Percentiles rank a stretch among this genome's conserved stretches.
These are phyloP conservation scores for Uronychia binucleata DNA, from an alignment of 73 alveolate species.

Conservation along the genomic window DNA sequence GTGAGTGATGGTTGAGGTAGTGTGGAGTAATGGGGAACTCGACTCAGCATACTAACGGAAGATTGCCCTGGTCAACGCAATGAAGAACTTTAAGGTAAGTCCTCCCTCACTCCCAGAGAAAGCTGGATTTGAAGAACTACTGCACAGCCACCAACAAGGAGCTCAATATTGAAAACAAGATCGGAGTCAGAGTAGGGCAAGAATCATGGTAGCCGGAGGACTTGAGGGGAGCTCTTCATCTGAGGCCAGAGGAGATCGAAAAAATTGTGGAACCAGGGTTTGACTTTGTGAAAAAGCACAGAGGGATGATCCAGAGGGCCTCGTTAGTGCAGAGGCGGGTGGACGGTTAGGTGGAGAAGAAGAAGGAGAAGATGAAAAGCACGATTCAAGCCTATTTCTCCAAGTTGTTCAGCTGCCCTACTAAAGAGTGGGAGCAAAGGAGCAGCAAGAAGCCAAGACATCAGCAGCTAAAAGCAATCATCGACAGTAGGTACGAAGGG, in stretches of 20 bases:
- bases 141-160: slow-evolving; percentile 1
- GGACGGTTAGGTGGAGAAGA: background rate
- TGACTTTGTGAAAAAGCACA: background rate
- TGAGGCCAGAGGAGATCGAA: background rate
- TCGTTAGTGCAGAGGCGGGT: background rate
- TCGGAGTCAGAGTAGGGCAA: background rate
- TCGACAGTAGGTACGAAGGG: background rate
- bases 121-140: background rate
- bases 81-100: background rate
- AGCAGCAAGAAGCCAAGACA: background rate
- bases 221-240: background rate
- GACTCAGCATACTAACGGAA: background rate
- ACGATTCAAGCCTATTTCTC: background rate
- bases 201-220: background rate
- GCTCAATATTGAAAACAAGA: background rate
- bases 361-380: background rate
- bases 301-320: background rate
- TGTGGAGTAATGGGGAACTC: too few species aligned
- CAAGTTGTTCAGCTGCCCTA: background rate
- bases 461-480: background rate
- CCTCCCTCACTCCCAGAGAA: background rate
- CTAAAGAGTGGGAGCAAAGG: background rate
- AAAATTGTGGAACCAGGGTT: background rate
- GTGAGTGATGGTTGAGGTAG: too few species aligned
- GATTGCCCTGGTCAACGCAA: background rate